Evolutionary conservation across 768 basidiomycete species (phyloP), one percentile per base, ranked within the genome.

Genomic region (Auricularia sp.): DNA sequence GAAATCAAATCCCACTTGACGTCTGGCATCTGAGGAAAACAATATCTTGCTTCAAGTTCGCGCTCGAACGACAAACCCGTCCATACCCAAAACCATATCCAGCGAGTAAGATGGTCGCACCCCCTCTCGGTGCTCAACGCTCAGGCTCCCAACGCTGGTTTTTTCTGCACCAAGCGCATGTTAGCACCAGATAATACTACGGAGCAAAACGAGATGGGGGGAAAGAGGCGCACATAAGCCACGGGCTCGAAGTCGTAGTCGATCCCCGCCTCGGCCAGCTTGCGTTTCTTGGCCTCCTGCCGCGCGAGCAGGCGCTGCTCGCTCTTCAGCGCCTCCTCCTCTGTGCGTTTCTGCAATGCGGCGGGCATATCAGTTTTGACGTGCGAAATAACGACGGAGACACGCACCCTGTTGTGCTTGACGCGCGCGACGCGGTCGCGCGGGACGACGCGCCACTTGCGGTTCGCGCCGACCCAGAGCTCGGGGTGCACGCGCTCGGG

Each of bases 381-480:
- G 29, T 29, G 29, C 29, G 29, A 29, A 29, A 29, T 29, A 29
- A 29, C 29, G 29, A 29, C 29, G 29, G 29, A 29, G 29, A 29
- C 29, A 65, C 67, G 16, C 59, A 93, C 95, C 82, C 91, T 93
- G 75, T 96, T 93, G 70, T 96, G 90, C 66, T 83, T 81, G 10
- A 83, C 76, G 63, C 90, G 81, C 39, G 84, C 84, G 58, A 95
- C 74, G 61, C 88, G 85, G 62, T 85, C 87, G 18, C 75, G 76
- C 0, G 97, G 95, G 11, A 98, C 83, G 3, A 77, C 74, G 67
- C 87, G 80, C 87, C 89, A 98, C 73, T 92, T 94, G 69, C 89
- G 84, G 77, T 98, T 97, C 21, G 95, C 92, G n/a, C 97, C 96
- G 11, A 95, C 79, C 97, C 97, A 99, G 1, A 98, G 76, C 71